A percentile compares a stretch with the other conserved stretches of the same genome.
Conservation (phyloP, 352 stramenopile species). For the Globisporangium yorkense region DNA sequence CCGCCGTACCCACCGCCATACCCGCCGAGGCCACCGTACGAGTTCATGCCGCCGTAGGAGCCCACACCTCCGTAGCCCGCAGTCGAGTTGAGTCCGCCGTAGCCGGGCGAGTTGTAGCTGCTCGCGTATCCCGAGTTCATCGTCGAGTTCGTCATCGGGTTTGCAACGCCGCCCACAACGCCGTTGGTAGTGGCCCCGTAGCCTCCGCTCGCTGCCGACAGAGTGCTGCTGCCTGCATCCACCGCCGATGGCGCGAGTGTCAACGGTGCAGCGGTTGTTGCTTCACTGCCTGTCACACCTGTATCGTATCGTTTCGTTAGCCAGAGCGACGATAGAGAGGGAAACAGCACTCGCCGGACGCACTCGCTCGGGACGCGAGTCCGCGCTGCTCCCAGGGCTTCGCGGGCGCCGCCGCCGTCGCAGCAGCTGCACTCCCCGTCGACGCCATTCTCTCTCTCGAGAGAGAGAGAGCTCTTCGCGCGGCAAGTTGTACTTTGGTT, state of each 20-base stretch:
- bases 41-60: conserved; percentile 24
- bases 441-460: conserved; percentile 7
- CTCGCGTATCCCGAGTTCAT: conserved; percentile 14
- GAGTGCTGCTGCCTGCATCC: background rate
- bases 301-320: background rate
- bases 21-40: conserved; percentile 18
- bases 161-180: conserved; percentile 9
- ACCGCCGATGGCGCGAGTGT: background rate
- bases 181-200: conserved; percentile 6
- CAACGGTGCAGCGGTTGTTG: background rate
- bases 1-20: conserved; percentile 24
- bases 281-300: background rate
- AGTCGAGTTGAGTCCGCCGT: conserved; percentile 15
- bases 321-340: background rate
- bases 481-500: conserved; percentile 1
- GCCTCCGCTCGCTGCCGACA: conserved; percentile 2
- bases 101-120: conserved; percentile 19
- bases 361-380: conserved; percentile 21
- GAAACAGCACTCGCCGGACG: background rate
- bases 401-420: conserved; percentile 13
- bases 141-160: conserved; percentile 7
- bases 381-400: conserved; percentile 52
- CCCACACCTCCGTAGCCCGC: conserved; percentile 12
- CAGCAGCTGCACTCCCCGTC: background rate
- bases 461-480: conserved; percentile 1